phyloP scores from a whole-genome alignment of 1,139 yeast species.

The Hemisphaericaspora subhashii region DNA sequence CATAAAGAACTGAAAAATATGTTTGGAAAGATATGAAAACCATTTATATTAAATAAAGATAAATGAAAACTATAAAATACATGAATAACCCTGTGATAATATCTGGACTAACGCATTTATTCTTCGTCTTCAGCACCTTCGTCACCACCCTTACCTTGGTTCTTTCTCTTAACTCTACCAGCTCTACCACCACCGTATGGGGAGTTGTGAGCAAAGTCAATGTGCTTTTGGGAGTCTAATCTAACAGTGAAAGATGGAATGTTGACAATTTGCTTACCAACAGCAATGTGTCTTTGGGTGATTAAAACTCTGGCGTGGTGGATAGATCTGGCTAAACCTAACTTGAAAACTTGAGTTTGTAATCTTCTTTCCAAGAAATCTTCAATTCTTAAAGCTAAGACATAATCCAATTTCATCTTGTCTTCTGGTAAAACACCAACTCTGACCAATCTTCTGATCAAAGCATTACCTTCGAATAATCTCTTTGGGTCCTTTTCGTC shows the following conservation, averaged over 20 bases:
- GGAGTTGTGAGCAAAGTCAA: constrained; percentile 97
- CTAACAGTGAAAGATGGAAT: constrained; percentile 99
- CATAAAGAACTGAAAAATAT: constrained; percentile 8
- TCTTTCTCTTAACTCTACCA: constrained; percentile 99
- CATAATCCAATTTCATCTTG: constrained; percentile 99
- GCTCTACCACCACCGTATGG: constrained; percentile 99
- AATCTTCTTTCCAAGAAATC: constrained; percentile 99
- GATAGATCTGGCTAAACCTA: constrained; percentile 98
- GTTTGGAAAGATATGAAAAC: constrained; percentile 12
- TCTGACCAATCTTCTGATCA: constrained; percentile 96
- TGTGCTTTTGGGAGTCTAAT: constrained; percentile 99
- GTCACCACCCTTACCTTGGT: constrained; percentile 72
- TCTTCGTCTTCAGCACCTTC: constrained; percentile 71
- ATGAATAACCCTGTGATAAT: constrained; percentile 1
- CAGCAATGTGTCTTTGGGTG: constrained; percentile 99
- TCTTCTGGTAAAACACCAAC: constrained; percentile 99
- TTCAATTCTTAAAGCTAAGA: constrained; percentile 95
- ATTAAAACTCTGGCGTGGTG: constrained; percentile 99
- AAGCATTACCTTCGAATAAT: constrained; percentile 99
- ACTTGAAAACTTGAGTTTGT: constrained; percentile 99
- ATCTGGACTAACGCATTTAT: constrained; percentile 28
- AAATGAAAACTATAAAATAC: constrained; percentile 5
- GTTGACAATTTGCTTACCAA: constrained; percentile 99
- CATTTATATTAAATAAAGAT: constrained; percentile 11
- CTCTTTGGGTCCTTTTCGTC: constrained; percentile 99